phyloP scores from a whole-genome alignment of 441 rosid species.

The Brassica balearica region DNA sequence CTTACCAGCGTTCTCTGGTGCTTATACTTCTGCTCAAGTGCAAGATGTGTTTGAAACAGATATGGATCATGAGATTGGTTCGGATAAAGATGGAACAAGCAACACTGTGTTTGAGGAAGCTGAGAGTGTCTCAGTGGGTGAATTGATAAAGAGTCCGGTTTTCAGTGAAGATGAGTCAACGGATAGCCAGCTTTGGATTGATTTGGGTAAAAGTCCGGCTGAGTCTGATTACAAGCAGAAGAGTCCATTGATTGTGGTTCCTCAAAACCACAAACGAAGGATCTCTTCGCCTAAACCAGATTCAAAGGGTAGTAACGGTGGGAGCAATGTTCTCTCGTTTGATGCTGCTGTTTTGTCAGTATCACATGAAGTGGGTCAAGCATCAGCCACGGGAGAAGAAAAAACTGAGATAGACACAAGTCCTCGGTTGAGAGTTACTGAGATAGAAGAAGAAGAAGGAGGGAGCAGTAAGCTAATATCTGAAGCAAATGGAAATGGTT shows the following conservation, averaged over 20 bases:
- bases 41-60: conserved; percentile 73
- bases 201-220: conserved; percentile 88
- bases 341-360: conserved; percentile 70
- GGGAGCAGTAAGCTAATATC: conserved; percentile 25
- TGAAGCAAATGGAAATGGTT: conserved; percentile 45
- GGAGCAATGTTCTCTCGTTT: conserved; percentile 60
- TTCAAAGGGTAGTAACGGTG: conserved; percentile 47
- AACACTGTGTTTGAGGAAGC: conserved; percentile 63
- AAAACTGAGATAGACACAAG: conserved; percentile 33
- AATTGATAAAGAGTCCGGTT: conserved; percentile 96
- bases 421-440: conserved; percentile 39
- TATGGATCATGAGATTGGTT: conserved; percentile 64
- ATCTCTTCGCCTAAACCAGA: conserved; percentile 51
- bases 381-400: conserved; percentile 51
- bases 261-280: conserved; percentile 49
- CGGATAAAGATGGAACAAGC: conserved; percentile 73
- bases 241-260: conserved; percentile 50
- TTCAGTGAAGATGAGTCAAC: conserved; percentile 93
- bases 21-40: conserved; percentile 64
- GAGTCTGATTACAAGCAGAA: conserved; percentile 60
- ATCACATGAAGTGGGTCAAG: conserved; percentile 55
- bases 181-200: conserved; percentile 88
- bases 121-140: conserved; percentile 87
- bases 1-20: conserved; percentile 77
- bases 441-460: conserved; percentile 62